Percentiles rank a stretch among this genome's conserved stretches.
Evolutionary conservation across 116 monocot species (phyloP).

Genomic region (Dioscorea cayenensis): DNA sequence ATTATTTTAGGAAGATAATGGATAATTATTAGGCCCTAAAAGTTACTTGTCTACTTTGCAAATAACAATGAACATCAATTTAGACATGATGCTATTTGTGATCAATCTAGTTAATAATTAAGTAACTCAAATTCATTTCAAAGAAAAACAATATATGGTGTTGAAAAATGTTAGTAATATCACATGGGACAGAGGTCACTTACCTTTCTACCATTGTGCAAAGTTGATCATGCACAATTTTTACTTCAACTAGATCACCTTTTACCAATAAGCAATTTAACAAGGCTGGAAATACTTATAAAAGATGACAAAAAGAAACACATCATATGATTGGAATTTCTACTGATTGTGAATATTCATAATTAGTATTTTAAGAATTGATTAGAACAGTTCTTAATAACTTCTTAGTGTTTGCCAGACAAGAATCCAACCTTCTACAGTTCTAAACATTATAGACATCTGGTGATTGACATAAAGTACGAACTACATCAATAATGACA

Average conservation of each 20-base stretch:
- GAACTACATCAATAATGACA: too few species aligned
- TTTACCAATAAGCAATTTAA: conserved; percentile 79
- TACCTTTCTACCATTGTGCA: conserved; percentile 94
- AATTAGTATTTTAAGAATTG: neutral
- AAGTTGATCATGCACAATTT: conserved; percentile 84
- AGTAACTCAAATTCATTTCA: neutral
- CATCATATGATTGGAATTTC: too few species aligned
- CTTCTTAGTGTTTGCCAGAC: too few species aligned
- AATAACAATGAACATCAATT: neutral
- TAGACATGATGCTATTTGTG: neutral
- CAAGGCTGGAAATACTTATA: conserved; percentile 82
- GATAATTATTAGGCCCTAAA: conserved; percentile 79
- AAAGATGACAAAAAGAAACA: neutral
- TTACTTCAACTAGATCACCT: conserved; percentile 79
- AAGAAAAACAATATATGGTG: neutral
- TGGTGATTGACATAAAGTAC: too few species aligned
- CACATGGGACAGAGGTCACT: neutral
- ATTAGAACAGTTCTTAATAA: too few species aligned
- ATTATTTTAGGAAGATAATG: conserved; percentile 80
- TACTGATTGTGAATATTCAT: neutral
- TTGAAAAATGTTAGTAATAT: neutral
- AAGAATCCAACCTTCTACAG: too few species aligned
- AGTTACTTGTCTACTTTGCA: conserved; percentile 67
- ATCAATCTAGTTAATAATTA: neutral
- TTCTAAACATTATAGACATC: too few species aligned